Evolutionary conservation across 1,284 basidiomycete species (phyloP).

Genomic region (Sporisorium graminicola): DNA sequence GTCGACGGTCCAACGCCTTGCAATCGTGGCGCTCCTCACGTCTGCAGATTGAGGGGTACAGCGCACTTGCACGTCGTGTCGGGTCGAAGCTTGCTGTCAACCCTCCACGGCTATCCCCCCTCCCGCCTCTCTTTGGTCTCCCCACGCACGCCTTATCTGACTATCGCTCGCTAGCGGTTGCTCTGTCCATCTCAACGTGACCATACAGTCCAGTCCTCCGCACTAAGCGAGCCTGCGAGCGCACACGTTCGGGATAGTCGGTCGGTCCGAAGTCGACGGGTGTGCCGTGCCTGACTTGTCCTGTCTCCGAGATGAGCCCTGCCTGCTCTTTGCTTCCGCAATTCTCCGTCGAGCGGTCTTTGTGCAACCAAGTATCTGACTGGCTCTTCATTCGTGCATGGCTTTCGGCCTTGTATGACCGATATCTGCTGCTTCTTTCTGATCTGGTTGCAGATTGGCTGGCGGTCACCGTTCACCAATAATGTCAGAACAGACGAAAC

Average conservation of each 20-base stretch:
- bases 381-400: no score
- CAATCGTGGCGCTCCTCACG: not conserved
- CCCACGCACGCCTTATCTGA: slow-evolving; percentile 1
- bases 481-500: no score
- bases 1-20: not conserved
- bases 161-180: not conserved
- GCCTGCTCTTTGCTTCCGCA: no score
- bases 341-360: no score
- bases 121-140: not conserved
- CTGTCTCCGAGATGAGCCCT: no score
- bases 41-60: no score
- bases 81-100: not conserved
- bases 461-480: no score
- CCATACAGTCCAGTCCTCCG: not conserved
- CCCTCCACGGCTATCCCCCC: not conserved
- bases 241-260: slow-evolving; percentile 11
- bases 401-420: no score
- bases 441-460: no score
- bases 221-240: not conserved
- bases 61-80: no score
- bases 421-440: no score
- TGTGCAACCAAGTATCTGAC: no score
- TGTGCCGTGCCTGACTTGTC: not conserved
- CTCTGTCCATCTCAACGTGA: not conserved
- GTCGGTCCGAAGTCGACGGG: slow-evolving; percentile 4